phyloP scores from a whole-genome alignment of 2,329 filamentous ascomycete species.

The Apiospora sp. region DNA sequence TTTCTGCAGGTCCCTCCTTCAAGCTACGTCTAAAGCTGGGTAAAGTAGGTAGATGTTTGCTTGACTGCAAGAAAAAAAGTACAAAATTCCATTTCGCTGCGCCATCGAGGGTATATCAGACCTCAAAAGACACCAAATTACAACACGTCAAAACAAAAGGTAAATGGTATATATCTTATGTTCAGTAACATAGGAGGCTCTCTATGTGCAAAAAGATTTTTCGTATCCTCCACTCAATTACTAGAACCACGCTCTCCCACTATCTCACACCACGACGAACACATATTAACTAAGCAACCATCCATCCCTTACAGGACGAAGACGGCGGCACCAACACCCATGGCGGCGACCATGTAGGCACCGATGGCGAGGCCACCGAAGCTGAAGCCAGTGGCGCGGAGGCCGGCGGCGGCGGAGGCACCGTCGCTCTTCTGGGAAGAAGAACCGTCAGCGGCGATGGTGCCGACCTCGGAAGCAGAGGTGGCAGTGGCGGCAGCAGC shows the following conservation, averaged over 20 bases:
- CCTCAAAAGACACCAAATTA: slow-evolving; percentile 16
- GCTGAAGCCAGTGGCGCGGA: slow-evolving; percentile 49
- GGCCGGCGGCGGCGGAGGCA: slow-evolving; percentile 48
- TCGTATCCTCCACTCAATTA: slow-evolving; percentile 2
- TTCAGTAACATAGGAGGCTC: slow-evolving; percentile 13
- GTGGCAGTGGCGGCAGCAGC: slow-evolving; percentile 44
- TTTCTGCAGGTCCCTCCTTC: not conserved
- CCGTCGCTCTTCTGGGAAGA: slow-evolving; percentile 34
- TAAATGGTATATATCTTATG: slow-evolving; percentile 7
- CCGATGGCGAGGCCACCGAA: slow-evolving; percentile 58
- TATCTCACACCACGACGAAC: not conserved
- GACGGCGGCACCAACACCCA: slow-evolving; percentile 61
- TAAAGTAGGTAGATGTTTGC: not conserved
- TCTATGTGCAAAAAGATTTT: slow-evolving; percentile 2
- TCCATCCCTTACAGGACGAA: slow-evolving; percentile 55
- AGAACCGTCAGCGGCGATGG: slow-evolving; percentile 25
- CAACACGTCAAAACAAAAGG: slow-evolving; percentile 15
- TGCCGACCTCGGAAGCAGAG: slow-evolving; percentile 32
- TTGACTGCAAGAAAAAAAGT: slow-evolving; percentile 3
- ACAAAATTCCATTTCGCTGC: not conserved
- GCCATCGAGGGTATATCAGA: not conserved
- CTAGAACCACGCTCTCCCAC: not conserved
- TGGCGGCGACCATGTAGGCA: slow-evolving; percentile 60
- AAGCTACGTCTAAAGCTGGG: not conserved
- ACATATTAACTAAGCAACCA: not conserved